Evolutionary conservation across 805 yeast species (phyloP), one percentile per base, ranked within the genome.

Genomic region (Wickerhamomyces silvicola): DNA sequence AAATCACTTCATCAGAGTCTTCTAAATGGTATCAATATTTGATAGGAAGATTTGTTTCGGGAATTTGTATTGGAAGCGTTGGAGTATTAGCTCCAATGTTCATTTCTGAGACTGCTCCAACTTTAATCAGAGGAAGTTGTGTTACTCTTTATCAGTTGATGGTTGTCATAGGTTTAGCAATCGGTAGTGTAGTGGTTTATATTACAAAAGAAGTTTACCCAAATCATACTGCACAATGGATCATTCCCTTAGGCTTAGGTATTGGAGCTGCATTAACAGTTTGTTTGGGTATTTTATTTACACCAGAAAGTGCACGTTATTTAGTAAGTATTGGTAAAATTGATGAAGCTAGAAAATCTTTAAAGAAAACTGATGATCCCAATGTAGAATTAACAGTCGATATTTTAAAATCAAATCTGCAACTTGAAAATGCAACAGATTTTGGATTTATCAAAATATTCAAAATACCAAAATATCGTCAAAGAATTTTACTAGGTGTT

Each of bases 31-130:
- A 67, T 48, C 85, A 78, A 54, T 68, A 71, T 45, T 64, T 73
- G 38, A 56, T 76, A 38, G 87, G 86, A 20, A 67, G 88, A 60
- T 66, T 73, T 22, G 56, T 83, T 30, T 70, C 80, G 18, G 95
- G 95, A 8, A 39, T 82, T 7, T 80, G 82, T 18, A 81, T 84
- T 34, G 95, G 95, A 25, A 65, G 75, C 18, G 64, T 78, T 20
- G 76, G 88, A 7, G 85, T 85, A 12, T 62, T 80, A 32, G 82
- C 78, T 10, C 88, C 92, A 20, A 64, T 83, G 60, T 76, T 75
- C 53, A 72, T 78, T 33, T 65, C 79, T 18, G 88, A 80, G 53
- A 68, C 76, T 35, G 64, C 86, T 22, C 86, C 87, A 33, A 68
- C 75, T 36, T 62, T 62, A 18, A 64, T 78, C 29, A 71, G 87